Base-by-base conservation (phyloP, 257 asterid genomes). In the Ehretia macrophylla region DNA sequence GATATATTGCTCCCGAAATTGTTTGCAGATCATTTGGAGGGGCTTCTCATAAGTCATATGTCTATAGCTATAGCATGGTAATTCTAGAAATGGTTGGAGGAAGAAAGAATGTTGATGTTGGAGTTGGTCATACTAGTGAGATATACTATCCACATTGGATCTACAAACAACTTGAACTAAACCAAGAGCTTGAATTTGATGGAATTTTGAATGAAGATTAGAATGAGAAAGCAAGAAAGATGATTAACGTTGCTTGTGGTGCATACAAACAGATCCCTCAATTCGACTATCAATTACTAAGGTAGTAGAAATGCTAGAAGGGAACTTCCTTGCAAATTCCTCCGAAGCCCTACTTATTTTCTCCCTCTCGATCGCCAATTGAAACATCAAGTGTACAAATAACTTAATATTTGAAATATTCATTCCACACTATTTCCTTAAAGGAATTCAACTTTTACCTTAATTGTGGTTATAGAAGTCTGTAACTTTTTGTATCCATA, bases 231-330 rank as follows among this genome's bases (percentile, higher is more conserved):
- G 72, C 63, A 0, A 72, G 51, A 57, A 76, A 77, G 46, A 60
- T 82, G 79, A 42, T 79, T 0, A 62, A 73, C 8, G 79, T 69
- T 74, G 83, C 22, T 50, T 76, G 10, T 79, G 85, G 81, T 82
- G 88, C 58, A 66, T 81, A 14, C 81, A 81, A 57, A 73, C 65
- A 4, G 55, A 61, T 39, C 84, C 84, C 0, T 51, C 67, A 6
- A 50, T 17, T 4, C 18, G 80, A 4, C 82, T 82, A 0, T 47
- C 84, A 0, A 78, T 78, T 52, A 72, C 21, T 4, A 62, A 39
- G 21, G 85, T 81, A n/a, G 64, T 75, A 0, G 81, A 75, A 40
- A 78, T 81, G 81, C 56, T 78, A 23, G 78, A 75, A 59, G 78
- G 81, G 0, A 56, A 37, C 5, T 14, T 35, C 60, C 5, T 51